Base-by-base conservation (phyloP, 2,329 filamentous ascomycete genomes). In the Cadophora luteo-olivacea region DNA sequence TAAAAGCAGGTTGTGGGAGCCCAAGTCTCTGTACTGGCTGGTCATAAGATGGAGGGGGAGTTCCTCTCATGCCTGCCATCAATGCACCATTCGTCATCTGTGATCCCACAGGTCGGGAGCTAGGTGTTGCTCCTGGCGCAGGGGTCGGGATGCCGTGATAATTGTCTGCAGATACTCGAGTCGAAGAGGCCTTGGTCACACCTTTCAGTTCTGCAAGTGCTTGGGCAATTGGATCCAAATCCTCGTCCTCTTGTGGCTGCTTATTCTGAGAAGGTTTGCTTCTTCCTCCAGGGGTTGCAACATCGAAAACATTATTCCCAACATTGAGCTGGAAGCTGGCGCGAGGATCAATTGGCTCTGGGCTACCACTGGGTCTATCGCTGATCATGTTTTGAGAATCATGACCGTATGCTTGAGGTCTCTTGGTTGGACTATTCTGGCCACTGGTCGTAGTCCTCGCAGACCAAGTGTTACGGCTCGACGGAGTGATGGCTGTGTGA, bases 61-160 rank as follows among this genome's bases (percentile, higher is more conserved):
- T 94, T 32, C 90, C 91, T 73, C 92, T 84, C 79, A 89, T 86
- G 25, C 83, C 87, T 11, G 89, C 85, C 48, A 84, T 84, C 25
- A 85, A 75, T 16, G 83, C 79, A 49, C 79, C 80, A 72, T 79
- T 82, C 38, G 75, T 77, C 66, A 78, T 79, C 1, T 81, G 76
- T 14, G 77, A 66, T 24, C 80, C 80, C 3, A 82, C 81, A 2
- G 83, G 80, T 60, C 84, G 81, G 32, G 83, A 80, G 7, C 80
- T 77, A 58, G 82, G 82, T 65, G 74, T 71, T 62, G 76, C 77
- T 8, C 84, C 84, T 0, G 87, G 91, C 7, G 86, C 89, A 5
- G 96, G 95, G 1, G 95, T 97, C 14, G 92, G 84, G 70, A 99
- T 91, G n/a, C 96, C 95, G 77, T 97, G 93, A 80, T 97, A 97